Evolutionary conservation across 345 rosid species (phyloP).

Genomic region (Eucalyptus pauciflora): DNA sequence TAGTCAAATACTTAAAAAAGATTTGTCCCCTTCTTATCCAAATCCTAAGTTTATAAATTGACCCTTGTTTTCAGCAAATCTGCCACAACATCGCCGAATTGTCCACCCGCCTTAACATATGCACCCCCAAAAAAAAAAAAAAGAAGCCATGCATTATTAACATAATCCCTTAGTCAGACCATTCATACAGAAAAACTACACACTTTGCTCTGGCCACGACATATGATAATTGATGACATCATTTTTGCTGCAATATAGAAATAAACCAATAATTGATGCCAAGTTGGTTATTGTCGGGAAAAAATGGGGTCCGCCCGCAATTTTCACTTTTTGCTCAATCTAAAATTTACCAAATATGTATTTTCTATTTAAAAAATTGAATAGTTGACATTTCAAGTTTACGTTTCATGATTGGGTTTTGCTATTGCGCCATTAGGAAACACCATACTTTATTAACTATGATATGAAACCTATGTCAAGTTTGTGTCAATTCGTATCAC

Average conservation of each 20-base stretch:
- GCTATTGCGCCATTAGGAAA: background rate
- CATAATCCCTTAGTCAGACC: background rate
- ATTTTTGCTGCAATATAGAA: background rate
- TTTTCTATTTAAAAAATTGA: background rate
- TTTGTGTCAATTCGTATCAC: no score
- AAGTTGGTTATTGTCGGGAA: background rate
- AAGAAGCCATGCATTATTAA: no score
- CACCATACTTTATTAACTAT: background rate
- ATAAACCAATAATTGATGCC: background rate
- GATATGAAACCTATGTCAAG: background rate
- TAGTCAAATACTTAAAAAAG: no score
- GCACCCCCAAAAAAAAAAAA: no score
- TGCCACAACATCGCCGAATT: no score
- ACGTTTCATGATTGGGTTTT: background rate
- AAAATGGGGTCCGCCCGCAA: accelerated
- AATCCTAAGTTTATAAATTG: no score
- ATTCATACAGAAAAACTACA: no score
- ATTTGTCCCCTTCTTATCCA: no score
- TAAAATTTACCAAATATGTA: background rate
- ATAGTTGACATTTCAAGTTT: background rate
- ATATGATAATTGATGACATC: accelerated
- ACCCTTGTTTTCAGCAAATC: no score
- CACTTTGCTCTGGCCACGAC: accelerated
- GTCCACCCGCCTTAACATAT: no score
- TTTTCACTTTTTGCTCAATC: background rate